Percentiles rank a stretch among this genome's conserved stretches.
Evolutionary conservation across 305 asterid genomes (phyloP).

Genomic region (Fraxinus albicans): DNA sequence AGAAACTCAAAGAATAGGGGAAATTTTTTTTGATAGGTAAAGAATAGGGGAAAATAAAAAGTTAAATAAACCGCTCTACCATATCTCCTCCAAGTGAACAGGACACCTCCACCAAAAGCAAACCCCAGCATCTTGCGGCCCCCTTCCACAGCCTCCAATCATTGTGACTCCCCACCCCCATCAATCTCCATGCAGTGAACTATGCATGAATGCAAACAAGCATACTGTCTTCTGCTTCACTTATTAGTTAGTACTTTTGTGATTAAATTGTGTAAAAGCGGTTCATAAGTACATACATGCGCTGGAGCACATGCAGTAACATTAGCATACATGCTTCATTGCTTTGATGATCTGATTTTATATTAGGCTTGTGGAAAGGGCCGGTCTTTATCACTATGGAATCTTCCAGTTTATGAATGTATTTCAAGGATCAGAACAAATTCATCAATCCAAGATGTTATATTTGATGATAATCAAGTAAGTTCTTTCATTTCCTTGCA

Average conservation of each 20-base stretch:
- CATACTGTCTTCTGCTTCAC: background rate
- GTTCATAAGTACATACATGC: background rate
- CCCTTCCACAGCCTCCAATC: background rate
- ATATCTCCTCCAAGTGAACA: background rate
- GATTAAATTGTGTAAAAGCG: background rate
- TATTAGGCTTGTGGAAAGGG: slow-evolving; percentile 85
- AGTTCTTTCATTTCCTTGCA: slow-evolving; percentile 29
- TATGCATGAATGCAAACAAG: background rate
- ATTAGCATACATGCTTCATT: background rate
- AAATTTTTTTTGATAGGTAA: no score
- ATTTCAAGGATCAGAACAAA: slow-evolving; percentile 50
- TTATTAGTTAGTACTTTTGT: background rate
- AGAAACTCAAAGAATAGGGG: background rate
- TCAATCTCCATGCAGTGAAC: background rate
- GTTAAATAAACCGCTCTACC: background rate
- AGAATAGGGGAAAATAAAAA: background rate
- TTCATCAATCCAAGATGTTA: slow-evolving; percentile 69
- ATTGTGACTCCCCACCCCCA: background rate
- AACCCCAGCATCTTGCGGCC: background rate
- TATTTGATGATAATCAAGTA: slow-evolving; percentile 76
- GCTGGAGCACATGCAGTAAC: no score
- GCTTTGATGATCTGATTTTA: background rate
- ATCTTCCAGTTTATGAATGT: slow-evolving; percentile 79
- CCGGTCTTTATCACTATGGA: slow-evolving; percentile 79
- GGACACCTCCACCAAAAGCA: background rate